These are phyloP conservation scores for Alternaria triticina DNA, from an alignment of 2,329 filamentous ascomycete species.

Conservation along the genomic window DNA sequence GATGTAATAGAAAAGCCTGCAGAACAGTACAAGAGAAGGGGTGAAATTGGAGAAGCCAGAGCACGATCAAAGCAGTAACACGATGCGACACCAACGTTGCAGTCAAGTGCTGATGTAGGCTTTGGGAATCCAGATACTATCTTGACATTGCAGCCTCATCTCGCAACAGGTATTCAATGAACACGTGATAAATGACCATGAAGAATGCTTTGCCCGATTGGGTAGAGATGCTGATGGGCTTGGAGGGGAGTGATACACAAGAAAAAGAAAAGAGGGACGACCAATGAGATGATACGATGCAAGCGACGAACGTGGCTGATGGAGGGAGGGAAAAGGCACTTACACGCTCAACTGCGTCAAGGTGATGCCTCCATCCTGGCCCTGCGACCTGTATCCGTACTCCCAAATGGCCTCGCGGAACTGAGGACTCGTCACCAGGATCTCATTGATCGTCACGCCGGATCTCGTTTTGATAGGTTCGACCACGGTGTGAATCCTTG, in stretches of 20 bases:
- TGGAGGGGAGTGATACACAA: not conserved
- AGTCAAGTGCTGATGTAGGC: not conserved
- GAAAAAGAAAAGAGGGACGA: conserved; percentile 1
- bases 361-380: conserved; percentile 77
- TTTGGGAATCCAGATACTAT: not conserved
- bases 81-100: not conserved
- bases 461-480: conserved; percentile 63
- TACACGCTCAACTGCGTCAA: conserved; percentile 81
- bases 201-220: conserved; percentile 14
- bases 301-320: not conserved
- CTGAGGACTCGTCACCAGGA: conserved; percentile 90
- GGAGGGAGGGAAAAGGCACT: conserved; percentile 49
- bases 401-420: conserved; percentile 87
- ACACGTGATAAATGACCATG: not conserved
- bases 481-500: conserved; percentile 67
- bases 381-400: conserved; percentile 76
- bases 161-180: not conserved
- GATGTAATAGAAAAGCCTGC: not conserved
- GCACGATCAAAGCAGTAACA: not conserved
- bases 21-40: not conserved
- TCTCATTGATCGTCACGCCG: conserved; percentile 69
- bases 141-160: not conserved
- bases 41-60: not conserved
- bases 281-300: not conserved
- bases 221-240: conserved; percentile 5